phyloP scores from a whole-genome alignment of 306 rosid genomes.

The Cucurbita maxima region DNA sequence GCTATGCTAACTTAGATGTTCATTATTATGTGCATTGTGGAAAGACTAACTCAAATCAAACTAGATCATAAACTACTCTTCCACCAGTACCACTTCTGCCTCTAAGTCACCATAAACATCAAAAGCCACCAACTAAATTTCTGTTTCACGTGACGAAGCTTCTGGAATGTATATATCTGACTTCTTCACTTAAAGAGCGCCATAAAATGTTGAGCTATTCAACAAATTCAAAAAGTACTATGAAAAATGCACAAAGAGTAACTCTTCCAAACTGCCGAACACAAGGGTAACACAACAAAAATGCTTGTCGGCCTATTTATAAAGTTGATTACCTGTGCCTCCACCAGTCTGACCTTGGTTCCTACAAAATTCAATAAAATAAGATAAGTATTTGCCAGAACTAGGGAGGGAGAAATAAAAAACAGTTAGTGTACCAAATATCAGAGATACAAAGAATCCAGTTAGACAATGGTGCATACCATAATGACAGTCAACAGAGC shows the following conservation, averaged over 20 bases:
- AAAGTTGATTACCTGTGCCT: constrained; percentile 23
- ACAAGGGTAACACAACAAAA: neutral
- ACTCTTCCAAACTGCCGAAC: neutral
- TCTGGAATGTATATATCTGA: neutral
- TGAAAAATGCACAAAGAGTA: neutral
- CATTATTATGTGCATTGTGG: neutral
- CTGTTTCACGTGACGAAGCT: neutral
- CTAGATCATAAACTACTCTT: neutral
- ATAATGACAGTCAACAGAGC: neutral
- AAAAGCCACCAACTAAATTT: neutral
- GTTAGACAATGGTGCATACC: neutral
- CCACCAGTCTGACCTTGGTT: constrained; percentile 21
- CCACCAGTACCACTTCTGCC: neutral
- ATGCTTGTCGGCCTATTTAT: neutral
- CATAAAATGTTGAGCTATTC: neutral
- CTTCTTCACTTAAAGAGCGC: neutral
- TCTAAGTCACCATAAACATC: neutral
- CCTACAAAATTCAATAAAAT: constrained; percentile 8
- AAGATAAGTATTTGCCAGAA: neutral
- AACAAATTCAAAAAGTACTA: neutral
- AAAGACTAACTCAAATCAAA: neutral
- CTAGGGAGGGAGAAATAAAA: neutral
- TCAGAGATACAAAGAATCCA: neutral
- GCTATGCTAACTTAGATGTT: neutral
- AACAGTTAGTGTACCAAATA: neutral